Percentiles rank a stretch among this genome's conserved stretches.
Conservation (phyloP, 345 rosid species). For the Anastatica hierochuntica region DNA sequence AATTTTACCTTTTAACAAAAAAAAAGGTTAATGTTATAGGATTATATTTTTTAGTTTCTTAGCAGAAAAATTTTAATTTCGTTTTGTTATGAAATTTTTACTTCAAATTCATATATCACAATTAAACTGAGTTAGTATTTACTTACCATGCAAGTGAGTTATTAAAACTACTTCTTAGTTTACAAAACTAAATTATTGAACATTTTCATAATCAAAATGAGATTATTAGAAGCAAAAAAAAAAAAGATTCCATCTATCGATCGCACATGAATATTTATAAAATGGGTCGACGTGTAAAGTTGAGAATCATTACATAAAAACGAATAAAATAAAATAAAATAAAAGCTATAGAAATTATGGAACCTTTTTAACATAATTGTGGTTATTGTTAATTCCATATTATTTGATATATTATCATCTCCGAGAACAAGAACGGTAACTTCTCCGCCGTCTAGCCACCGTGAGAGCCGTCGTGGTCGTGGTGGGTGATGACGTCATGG, state of each 20-base stretch:
- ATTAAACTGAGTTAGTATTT: too few relatives aligned
- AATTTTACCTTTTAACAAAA: too few relatives aligned
- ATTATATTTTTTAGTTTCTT: too few relatives aligned
- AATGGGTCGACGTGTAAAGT: constrained; percentile 28
- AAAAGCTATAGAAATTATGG: constrained; percentile 21
- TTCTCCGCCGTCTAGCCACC: constrained; percentile 16
- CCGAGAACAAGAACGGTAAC: constrained; percentile 23
- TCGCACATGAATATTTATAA: constrained; percentile 20
- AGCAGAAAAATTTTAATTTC: neutral
- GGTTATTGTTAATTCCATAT: neutral
- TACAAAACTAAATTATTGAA: constrained; percentile 1
- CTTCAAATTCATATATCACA: too few relatives aligned
- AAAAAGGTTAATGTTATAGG: too few relatives aligned
- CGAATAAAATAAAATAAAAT: neutral
- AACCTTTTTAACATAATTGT: constrained; percentile 17
- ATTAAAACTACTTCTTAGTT: constrained; percentile 7
- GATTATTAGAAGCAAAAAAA: neutral
- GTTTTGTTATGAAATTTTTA: neutral
- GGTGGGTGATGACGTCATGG: constrained; percentile 5
- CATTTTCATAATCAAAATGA: neutral
- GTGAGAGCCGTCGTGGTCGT: neutral
- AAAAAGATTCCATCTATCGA: constrained; percentile 15
- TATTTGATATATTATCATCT: constrained; percentile 16
- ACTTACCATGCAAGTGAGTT: too few relatives aligned
- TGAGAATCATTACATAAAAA: constrained; percentile 16